These are phyloP conservation scores for Pseudocercospora crystallina DNA, from an alignment of 2,329 filamentous ascomycete genomes.

Conservation along the genomic window DNA sequence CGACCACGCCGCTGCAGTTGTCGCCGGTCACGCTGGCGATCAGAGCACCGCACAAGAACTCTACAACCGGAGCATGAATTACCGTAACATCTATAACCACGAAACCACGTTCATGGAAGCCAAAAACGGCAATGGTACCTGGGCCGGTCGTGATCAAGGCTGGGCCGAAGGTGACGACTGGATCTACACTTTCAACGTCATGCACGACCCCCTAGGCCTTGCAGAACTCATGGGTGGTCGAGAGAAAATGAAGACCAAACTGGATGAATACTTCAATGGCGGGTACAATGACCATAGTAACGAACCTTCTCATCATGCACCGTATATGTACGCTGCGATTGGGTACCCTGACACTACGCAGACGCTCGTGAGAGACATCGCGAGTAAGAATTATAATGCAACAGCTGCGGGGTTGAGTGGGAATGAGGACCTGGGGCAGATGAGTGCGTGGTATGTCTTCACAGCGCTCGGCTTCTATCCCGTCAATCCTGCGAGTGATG, in stretches of 20 bases:
- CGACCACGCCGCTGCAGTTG: slow-evolving; percentile 47
- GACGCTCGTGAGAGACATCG: slow-evolving; percentile 40
- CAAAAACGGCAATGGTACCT: slow-evolving; percentile 49
- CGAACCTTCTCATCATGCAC: slow-evolving; percentile 51
- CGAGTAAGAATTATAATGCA: slow-evolving; percentile 47
- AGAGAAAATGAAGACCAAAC: slow-evolving; percentile 41
- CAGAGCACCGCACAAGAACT: slow-evolving; percentile 35
- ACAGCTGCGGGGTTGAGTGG: slow-evolving; percentile 48
- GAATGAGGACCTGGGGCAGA: slow-evolving; percentile 53
- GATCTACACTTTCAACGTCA: slow-evolving; percentile 53
- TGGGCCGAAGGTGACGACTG: slow-evolving; percentile 53
- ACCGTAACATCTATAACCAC: slow-evolving; percentile 45
- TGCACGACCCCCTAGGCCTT: slow-evolving; percentile 47
- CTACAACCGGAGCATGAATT: slow-evolving; percentile 42
- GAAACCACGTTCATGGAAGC: slow-evolving; percentile 50
- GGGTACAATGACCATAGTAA: slow-evolving; percentile 52
- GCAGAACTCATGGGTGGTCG: slow-evolving; percentile 43
- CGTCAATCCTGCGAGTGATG: slow-evolving; percentile 46
- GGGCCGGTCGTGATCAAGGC: slow-evolving; percentile 46
- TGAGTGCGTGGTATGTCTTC: slow-evolving; percentile 53
- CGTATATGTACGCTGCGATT: slow-evolving; percentile 48
- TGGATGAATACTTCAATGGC: slow-evolving; percentile 48
- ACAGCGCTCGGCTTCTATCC: slow-evolving; percentile 51
- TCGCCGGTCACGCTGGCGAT: slow-evolving; percentile 41
- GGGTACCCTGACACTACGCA: slow-evolving; percentile 43